Percentiles rank a stretch among this genome's conserved stretches.
phyloP scores from a whole-genome alignment of 805 yeast genomes.

The Candida namnaoensis region DNA sequence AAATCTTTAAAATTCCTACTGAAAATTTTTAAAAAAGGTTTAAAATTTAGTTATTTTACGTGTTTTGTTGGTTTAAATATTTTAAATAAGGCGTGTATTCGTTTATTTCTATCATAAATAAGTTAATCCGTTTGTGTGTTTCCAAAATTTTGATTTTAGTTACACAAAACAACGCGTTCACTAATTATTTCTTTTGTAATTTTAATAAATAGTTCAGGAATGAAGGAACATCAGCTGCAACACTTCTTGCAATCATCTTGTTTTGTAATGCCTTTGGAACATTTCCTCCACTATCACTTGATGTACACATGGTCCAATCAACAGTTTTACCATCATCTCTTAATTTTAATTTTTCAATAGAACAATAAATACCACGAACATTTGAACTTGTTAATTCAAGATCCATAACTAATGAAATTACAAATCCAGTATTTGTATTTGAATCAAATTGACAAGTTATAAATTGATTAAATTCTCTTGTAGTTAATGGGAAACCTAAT shows the following conservation, averaged over 20 bases:
- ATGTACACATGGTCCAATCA: constrained; percentile 29
- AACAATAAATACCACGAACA: constrained; percentile 25
- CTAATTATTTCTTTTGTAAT: not conserved
- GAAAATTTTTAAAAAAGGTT: too few species aligned
- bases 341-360: constrained; percentile 23
- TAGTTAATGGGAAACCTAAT: constrained; percentile 24
- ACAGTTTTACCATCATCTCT: constrained; percentile 8
- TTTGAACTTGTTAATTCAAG: constrained; percentile 12
- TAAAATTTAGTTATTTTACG: too few species aligned
- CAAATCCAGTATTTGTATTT: constrained; percentile 17
- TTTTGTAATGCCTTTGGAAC: constrained; percentile 32
- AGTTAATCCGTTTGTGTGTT: too few species aligned
- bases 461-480: constrained; percentile 28
- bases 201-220: constrained; percentile 16
- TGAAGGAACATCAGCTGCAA: constrained; percentile 29
- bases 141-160: too few species aligned
- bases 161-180: too few species aligned
- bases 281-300: constrained; percentile 30
- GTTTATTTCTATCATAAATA: too few species aligned
- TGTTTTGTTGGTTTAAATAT: too few species aligned
- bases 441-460: constrained; percentile 20
- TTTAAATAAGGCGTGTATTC: too few species aligned
- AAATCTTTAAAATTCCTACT: too few species aligned
- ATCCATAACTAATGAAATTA: constrained; percentile 24
- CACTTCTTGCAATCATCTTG: constrained; percentile 27